phyloP scores from a whole-genome alignment of 2,329 filamentous ascomycete genomes.

The Pseudocercospora fijiensis region DNA sequence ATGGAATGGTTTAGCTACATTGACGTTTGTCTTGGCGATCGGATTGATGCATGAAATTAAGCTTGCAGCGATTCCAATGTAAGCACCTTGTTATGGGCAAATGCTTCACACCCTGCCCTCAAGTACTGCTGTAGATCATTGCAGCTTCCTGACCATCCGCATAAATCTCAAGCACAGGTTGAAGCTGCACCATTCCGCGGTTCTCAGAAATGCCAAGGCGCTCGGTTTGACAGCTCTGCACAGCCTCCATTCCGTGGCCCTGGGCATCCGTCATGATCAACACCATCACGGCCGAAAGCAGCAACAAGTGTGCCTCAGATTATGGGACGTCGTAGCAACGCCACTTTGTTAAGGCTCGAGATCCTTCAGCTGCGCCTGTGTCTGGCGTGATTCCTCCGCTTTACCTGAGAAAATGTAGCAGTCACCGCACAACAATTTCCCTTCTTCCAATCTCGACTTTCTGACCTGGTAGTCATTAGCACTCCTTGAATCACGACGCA shows the following conservation, averaged over 20 bases:
- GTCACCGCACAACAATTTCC: neutral
- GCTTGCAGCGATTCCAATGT: neutral
- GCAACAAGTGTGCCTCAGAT: neutral
- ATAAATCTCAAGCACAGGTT: neutral
- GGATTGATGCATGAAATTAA: neutral
- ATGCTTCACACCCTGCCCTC: neutral
- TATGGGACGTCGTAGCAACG: neutral
- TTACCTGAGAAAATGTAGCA: neutral
- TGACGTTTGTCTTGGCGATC: neutral
- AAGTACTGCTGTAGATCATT: neutral
- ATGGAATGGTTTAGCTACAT: too few species aligned
- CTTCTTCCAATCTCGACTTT: neutral
- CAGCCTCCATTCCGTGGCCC: neutral
- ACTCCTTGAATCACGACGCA: neutral
- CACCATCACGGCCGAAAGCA: conserved; percentile 4
- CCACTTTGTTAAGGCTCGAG: neutral
- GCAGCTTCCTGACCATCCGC: neutral
- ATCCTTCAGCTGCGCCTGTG: conserved; percentile 3
- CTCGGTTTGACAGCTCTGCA: neutral
- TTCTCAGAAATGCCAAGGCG: conserved; percentile 1
- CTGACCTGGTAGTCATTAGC: neutral
- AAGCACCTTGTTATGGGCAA: neutral
- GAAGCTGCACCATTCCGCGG: neutral
- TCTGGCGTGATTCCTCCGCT: neutral
- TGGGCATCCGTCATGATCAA: conserved; percentile 8